Conservation (phyloP, 1,139 yeast genomes). For the Citeromyces siamensis region DNA sequence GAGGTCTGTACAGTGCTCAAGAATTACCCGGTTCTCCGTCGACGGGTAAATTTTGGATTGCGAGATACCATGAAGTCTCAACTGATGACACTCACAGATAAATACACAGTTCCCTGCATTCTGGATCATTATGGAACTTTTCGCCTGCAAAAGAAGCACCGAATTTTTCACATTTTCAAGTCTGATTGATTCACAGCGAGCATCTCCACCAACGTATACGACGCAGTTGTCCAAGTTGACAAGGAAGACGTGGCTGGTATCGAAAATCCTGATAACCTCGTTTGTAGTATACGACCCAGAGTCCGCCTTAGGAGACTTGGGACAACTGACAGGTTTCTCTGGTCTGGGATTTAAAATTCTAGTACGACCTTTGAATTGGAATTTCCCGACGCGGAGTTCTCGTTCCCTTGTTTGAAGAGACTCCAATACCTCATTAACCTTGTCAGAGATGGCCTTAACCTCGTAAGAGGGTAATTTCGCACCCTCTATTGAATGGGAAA, state of each 20-base stretch:
- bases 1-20: conserved; percentile 11
- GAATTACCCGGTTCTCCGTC: conserved; percentile 9
- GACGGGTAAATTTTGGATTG: conserved; percentile 8
- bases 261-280: no score
- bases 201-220: background rate
- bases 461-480: background rate
- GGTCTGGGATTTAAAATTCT: background rate
- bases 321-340: no score
- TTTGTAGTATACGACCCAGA: no score
- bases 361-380: background rate
- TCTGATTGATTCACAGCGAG: background rate
- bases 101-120: conserved; percentile 8
- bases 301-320: no score
- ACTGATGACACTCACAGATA: conserved; percentile 11
- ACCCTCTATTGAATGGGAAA: background rate
- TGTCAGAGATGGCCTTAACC: background rate
- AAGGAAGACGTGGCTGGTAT: background rate
- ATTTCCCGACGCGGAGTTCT: background rate
- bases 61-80: conserved; percentile 12
- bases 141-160: conserved; percentile 7
- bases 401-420: background rate
- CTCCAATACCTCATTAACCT: background rate
- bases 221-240: background rate
- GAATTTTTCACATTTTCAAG: conserved; percentile 5
- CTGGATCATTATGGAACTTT: conserved; percentile 10